phyloP scores from a whole-genome alignment of 2,329 filamentous ascomycete genomes.

The Paecilomyces niveus region DNA sequence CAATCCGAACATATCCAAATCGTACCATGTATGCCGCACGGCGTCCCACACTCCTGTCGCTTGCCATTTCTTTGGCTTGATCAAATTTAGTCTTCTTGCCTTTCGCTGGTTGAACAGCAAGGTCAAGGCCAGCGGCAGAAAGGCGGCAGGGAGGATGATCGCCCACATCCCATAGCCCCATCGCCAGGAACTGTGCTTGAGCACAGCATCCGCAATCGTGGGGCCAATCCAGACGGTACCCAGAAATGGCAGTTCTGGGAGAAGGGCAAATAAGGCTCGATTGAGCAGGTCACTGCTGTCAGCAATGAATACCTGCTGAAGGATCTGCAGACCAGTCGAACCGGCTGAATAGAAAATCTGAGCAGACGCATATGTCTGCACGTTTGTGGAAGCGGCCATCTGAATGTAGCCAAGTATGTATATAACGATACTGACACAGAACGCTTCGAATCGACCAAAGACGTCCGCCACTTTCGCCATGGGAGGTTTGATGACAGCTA shows the following conservation, averaged over 20 bases:
- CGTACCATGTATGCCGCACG: constrained; percentile 46
- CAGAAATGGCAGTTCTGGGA: constrained; percentile 59
- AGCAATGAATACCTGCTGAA: constrained; percentile 58
- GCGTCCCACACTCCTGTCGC: constrained; percentile 30
- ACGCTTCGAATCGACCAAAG: constrained; percentile 60
- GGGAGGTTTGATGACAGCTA: constrained; percentile 57
- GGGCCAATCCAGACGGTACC: constrained; percentile 59
- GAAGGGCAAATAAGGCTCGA: constrained; percentile 56
- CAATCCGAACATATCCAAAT: constrained; percentile 42
- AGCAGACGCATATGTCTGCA: constrained; percentile 47
- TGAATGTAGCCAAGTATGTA: constrained; percentile 53
- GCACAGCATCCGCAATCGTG: constrained; percentile 49
- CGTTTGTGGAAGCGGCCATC: constrained; percentile 56
- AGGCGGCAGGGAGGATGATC: constrained; percentile 56
- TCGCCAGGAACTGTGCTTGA: constrained; percentile 52
- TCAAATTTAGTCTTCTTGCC: constrained; percentile 46
- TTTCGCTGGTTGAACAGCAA: constrained; percentile 55
- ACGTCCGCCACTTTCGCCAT: constrained; percentile 62
- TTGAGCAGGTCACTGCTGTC: constrained; percentile 61
- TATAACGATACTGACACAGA: constrained; percentile 47
- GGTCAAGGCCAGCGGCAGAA: constrained; percentile 55
- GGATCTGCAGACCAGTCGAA: constrained; percentile 53
- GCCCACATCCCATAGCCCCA: constrained; percentile 64
- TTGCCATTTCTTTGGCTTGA: constrained; percentile 39
- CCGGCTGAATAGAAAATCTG: constrained; percentile 61